These are phyloP conservation scores for Ustanciosporium gigantosporum DNA, from an alignment of 1,284 basidiomycete species.

Conservation along the genomic window DNA sequence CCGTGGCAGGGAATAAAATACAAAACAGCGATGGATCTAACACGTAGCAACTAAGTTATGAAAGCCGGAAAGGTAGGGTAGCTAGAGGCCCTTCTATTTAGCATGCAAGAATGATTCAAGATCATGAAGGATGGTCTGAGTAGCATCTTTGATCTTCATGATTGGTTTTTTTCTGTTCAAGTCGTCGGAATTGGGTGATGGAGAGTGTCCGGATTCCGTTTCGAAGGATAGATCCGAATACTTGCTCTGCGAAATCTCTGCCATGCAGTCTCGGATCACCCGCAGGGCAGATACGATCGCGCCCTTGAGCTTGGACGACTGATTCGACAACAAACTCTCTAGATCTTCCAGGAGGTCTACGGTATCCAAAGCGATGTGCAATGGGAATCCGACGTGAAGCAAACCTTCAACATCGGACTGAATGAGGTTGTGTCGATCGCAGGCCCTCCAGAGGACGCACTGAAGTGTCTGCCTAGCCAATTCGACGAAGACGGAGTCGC, in stretches of 20 bases:
- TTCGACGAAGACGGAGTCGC: constrained; percentile 24
- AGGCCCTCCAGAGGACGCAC: constrained; percentile 19
- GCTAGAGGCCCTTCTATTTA: too few species aligned
- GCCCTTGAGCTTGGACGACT: neutral
- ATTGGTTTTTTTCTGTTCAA: too few species aligned
- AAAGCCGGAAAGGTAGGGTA: too few species aligned
- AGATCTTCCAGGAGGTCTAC: constrained; percentile 37
- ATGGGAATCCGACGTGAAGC: constrained; percentile 21
- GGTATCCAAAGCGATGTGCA: constrained; percentile 31
- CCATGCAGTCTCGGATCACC: constrained; percentile 11
- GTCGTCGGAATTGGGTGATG: too few species aligned
- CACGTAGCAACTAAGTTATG: too few species aligned
- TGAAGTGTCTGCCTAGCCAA: constrained; percentile 19
- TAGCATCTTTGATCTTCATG: too few species aligned
- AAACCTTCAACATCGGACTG: constrained; percentile 4
- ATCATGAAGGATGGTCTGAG: too few species aligned
- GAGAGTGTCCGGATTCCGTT: too few species aligned
- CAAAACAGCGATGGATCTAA: too few species aligned
- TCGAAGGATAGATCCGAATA: too few species aligned
- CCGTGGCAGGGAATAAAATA: too few species aligned
- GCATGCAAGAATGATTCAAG: too few species aligned
- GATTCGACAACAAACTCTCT: constrained; percentile 1
- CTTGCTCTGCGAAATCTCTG: constrained; percentile 5
- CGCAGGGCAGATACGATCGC: constrained; percentile 2
- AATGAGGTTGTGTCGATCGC: constrained; percentile 16